Evolutionary conservation across 2,329 filamentous ascomycete species (phyloP), one percentile per base, ranked within the genome.

Genomic region (Ceratocystis lukuohia): DNA sequence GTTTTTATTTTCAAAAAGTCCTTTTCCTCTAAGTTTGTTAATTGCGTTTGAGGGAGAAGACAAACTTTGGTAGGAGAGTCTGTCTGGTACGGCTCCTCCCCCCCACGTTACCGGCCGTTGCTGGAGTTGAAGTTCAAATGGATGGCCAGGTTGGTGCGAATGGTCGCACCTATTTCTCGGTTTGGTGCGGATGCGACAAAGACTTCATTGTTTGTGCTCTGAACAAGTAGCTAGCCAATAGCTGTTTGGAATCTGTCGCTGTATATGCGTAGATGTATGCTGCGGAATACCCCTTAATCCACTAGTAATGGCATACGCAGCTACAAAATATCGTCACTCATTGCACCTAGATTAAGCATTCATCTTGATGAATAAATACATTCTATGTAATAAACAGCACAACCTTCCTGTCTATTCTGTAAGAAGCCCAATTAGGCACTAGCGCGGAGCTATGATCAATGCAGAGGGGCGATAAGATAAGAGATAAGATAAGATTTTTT

Each of bases 401-500:
- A 41, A 15, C 10, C 3, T 10, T 37, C 12, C 2, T 25, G 22
- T 25, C 22, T 25, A 25, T 25, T 25, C 22, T 65, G 44, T 61
- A 65, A 65, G 53, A 65, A 65, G 63, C 63, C 50, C 22, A 15
- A 61, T 65, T 48, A 17, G 46, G 22, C 30, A 22, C 63, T 45
- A 59, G 63, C 48, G 63, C 22, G 30, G 17, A 30, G 37, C 37
- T 41, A 53, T n/a, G 30, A 44, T 22, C 28, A 53, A 4, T 15
- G 37, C 53, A 53, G 64, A 62, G 44, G 28, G 57, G 33, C 59
- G 65, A 71, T 71, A 71, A 71, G 69, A 69, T 70, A 70, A 63
- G n/a, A 7, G 66, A 70, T 70, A 70, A 70, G 69, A 71, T 69
- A 70, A 65, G 56, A 10, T 3, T 41, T 10, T 46, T 33, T 59